Evolutionary conservation across 2,329 filamentous ascomycete genomes (phyloP).

Genomic region (Hypoxylon sp.): DNA sequence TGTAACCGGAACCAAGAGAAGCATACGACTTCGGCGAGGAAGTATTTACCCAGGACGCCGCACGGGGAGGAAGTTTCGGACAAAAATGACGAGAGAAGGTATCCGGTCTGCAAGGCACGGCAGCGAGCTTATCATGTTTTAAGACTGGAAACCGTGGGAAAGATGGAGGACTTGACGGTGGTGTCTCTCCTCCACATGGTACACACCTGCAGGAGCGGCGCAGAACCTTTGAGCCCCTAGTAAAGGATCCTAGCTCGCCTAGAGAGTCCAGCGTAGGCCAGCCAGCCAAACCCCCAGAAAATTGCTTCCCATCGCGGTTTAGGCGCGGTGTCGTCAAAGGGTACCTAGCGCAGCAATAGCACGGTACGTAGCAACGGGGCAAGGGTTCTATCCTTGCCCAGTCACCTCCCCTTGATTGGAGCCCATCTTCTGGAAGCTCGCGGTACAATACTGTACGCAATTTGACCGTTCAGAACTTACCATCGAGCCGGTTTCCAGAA

Average conservation of each 20-base stretch:
- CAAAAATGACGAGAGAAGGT: slow-evolving; percentile 48
- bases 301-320: slow-evolving; percentile 45
- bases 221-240: slow-evolving; percentile 50
- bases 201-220: slow-evolving; percentile 50
- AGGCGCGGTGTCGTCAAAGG: slow-evolving; percentile 39
- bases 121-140: slow-evolving; percentile 53
- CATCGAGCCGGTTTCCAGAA: slow-evolving; percentile 13
- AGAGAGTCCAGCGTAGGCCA: slow-evolving; percentile 29
- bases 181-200: slow-evolving; percentile 43
- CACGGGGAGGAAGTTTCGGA: slow-evolving; percentile 38
- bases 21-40: slow-evolving; percentile 45
- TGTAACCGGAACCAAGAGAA: slow-evolving; percentile 49
- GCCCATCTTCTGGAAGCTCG: slow-evolving; percentile 47
- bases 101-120: slow-evolving; percentile 52
- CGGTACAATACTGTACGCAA: slow-evolving; percentile 42
- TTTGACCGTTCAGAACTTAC: slow-evolving; percentile 24
- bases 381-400: slow-evolving; percentile 38
- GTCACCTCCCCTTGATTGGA: slow-evolving; percentile 45
- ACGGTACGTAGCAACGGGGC: slow-evolving; percentile 28
- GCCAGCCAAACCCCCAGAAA: slow-evolving; percentile 44
- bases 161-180: slow-evolving; percentile 43
- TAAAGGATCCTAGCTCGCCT: slow-evolving; percentile 43
- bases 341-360: slow-evolving; percentile 29
- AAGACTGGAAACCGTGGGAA: slow-evolving; percentile 45
- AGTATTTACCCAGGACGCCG: slow-evolving; percentile 50